Percentiles rank a stretch among this genome's conserved stretches.
These are phyloP conservation scores for Coniochaeta hoffmannii DNA, from an alignment of 2,329 filamentous ascomycete genomes.

Conservation along the genomic window DNA sequence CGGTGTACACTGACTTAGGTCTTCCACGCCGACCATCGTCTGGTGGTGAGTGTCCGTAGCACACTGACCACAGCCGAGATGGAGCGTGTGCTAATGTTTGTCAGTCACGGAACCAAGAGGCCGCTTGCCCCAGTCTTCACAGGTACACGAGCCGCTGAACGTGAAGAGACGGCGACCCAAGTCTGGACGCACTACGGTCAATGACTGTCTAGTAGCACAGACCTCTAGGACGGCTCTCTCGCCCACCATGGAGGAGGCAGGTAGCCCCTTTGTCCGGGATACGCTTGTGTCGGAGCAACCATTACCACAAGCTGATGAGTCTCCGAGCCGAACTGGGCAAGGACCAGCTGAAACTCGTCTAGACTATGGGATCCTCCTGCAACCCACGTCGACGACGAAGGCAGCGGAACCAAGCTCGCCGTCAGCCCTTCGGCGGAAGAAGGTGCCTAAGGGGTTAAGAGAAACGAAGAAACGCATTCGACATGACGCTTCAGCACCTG, in stretches of 20 bases:
- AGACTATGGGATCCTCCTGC: background rate
- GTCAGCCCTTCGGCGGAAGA: background rate
- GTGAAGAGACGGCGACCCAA: background rate
- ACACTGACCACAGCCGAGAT: background rate
- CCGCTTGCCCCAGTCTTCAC: background rate
- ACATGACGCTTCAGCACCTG: background rate
- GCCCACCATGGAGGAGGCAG: background rate
- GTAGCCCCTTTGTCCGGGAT: background rate
- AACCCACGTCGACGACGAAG: background rate
- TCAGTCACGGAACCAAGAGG: background rate
- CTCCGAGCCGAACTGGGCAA: background rate
- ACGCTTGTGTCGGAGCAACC: background rate
- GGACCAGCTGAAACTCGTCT: background rate
- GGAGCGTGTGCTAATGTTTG: background rate
- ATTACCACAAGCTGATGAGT: background rate
- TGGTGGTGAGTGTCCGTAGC: background rate
- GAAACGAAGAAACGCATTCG: background rate
- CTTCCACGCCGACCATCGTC: background rate
- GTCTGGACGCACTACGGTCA: background rate
- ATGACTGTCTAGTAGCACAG: too few relatives aligned
- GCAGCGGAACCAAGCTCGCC: background rate
- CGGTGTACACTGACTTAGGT: background rate
- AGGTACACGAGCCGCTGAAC: background rate
- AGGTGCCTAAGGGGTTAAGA: background rate
- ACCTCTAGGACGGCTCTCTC: background rate